Evolutionary conservation across 2,329 filamentous ascomycete species (phyloP).

Genomic region (Akanthomyces uredinophilus): DNA sequence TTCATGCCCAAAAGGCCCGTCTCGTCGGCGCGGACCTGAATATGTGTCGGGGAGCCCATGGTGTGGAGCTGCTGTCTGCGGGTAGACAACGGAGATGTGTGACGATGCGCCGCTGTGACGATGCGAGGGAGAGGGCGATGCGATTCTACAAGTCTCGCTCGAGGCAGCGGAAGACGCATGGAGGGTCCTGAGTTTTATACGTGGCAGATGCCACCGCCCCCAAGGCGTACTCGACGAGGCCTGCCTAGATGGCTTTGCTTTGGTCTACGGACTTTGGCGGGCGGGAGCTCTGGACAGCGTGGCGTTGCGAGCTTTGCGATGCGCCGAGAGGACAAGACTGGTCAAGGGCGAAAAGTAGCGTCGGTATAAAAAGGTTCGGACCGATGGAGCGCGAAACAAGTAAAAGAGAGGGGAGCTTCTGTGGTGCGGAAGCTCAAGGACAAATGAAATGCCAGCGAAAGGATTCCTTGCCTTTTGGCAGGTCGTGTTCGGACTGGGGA

Average conservation of each 20-base stretch:
- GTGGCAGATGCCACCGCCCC: not conserved
- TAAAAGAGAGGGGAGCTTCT: not conserved
- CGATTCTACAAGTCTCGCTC: not conserved
- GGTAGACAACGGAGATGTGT: not conserved
- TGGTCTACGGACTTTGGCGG: too few species aligned
- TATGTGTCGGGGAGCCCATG: constrained; percentile 45
- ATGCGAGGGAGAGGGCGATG: not conserved
- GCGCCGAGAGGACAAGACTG: not conserved
- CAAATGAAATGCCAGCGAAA: not conserved
- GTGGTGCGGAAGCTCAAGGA: not conserved
- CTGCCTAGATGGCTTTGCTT: not conserved
- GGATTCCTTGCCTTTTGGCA: not conserved
- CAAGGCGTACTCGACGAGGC: not conserved
- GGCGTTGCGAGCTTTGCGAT: not conserved
- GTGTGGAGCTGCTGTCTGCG: constrained; percentile 13
- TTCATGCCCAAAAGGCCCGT: constrained; percentile 44
- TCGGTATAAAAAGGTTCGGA: not conserved
- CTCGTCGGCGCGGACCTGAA: constrained; percentile 43
- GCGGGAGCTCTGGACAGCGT: not conserved
- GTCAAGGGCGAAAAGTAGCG: not conserved
- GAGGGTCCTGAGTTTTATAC: not conserved
- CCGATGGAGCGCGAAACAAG: not conserved
- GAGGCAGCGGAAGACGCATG: not conserved
- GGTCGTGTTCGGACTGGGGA: not conserved
- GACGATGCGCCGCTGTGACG: not conserved